Base-by-base conservation (phyloP, 257 asterid species). In the Plectranthus barbatus region DNA sequence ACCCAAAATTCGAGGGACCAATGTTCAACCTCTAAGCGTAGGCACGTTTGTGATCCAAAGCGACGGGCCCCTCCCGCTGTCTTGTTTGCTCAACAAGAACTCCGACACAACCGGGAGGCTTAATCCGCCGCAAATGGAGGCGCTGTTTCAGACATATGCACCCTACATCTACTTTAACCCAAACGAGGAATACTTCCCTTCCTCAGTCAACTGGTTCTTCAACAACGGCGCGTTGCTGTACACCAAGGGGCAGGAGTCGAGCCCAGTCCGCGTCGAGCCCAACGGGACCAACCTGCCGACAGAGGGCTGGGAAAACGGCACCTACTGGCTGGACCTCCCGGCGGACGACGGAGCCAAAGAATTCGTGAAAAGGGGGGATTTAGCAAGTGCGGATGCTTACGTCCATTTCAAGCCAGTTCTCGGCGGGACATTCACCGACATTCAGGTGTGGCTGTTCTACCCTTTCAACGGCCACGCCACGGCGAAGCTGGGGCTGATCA, bases 231-330 rank as follows among this genome's bases (percentile, higher is more conserved):
- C 88, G 0, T 48, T 78, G 26, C 44, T 89, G 31, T 89, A 89
- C 59, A 73, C 71, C n/a, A 80, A 68, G 31, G 94, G 85, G 6
- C 73, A 81, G 0, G 88, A 89, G 45, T 75, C 85, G 14, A 81
- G 73, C 19, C 97, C 95, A 8, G 53, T 66, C 3, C 14, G 74
- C 0, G 64, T 92, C n/a, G 74, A 79, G 60, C 73, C 74, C 5
- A 34, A 79, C 17, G 99, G 97, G 41, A 41, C 86, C n/a, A 92
- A 86, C 70, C 96, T 92, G 7, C 97, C 99, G 11, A 91, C 72
- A 48, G 95, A 76, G 0, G 97, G 90, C 3, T 56, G 86, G 0
- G 82, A 72, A 6, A 95, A 91, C 11, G 96, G 79, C 12, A 39
- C 77, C 0, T 89, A 76, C 60, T 92, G 97, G 95, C 63, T 89